phyloP scores from a whole-genome alignment of 2,329 filamentous ascomycete species.

The Trichoderma koningiopsis region DNA sequence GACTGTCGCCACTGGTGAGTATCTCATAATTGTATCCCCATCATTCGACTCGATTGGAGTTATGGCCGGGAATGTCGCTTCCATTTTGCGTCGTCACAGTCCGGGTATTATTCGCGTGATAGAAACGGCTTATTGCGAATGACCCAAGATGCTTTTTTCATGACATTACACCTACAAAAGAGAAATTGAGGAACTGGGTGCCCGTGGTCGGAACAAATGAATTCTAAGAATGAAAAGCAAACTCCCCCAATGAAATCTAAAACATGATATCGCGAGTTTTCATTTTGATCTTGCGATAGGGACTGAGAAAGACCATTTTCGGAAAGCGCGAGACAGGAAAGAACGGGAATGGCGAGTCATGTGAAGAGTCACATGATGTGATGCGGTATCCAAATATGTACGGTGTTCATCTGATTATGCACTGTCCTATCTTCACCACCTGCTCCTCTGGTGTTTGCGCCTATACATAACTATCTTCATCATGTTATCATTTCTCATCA shows the following conservation, averaged over 20 bases:
- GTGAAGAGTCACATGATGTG: slow-evolving; percentile 21
- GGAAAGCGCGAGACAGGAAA: slow-evolving; percentile 17
- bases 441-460: neutral
- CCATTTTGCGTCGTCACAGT: slow-evolving; percentile 1
- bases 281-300: slow-evolving; percentile 4
- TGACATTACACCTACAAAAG: slow-evolving; percentile 9
- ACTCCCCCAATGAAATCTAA: neutral
- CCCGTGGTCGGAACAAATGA: neutral
- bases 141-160: neutral
- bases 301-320: slow-evolving; percentile 8
- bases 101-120: neutral
- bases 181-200: neutral
- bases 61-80: neutral
- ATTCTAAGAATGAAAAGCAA: neutral
- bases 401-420: neutral
- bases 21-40: neutral
- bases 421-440: neutral
- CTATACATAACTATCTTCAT: neutral
- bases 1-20: neutral
- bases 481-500: neutral
- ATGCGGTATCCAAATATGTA: neutral
- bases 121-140: slow-evolving; percentile 12
- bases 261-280: slow-evolving; percentile 3
- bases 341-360: slow-evolving; percentile 1
- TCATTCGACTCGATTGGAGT: neutral